These are phyloP conservation scores for Xylaria sp. DNA, from an alignment of 2,329 filamentous ascomycete genomes.

Conservation along the genomic window DNA sequence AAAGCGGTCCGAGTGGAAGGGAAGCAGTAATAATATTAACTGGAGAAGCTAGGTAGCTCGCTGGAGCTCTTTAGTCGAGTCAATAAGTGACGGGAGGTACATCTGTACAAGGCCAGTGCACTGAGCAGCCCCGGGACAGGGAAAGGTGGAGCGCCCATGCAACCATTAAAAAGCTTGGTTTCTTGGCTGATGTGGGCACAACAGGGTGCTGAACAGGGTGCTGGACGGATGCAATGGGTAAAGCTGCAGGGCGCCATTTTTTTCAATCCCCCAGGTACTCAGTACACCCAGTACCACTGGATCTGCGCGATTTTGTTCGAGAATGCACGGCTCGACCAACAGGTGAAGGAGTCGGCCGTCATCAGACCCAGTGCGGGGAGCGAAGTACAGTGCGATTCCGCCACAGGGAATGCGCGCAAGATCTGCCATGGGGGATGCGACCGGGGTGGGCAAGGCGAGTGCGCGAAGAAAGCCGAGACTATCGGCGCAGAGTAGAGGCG, in stretches of 20 bases:
- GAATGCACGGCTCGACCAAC: conserved; percentile 35
- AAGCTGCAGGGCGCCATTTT: conserved; percentile 38
- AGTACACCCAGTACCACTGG: conserved; percentile 24
- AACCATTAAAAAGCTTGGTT: conserved; percentile 43
- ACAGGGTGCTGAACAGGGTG: conserved; percentile 34
- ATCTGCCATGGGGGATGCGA: conserved; percentile 42
- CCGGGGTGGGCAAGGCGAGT: conserved; percentile 35
- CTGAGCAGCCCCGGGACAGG: neutral
- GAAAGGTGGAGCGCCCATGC: conserved; percentile 19
- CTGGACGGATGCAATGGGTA: conserved; percentile 38
- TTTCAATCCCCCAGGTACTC: conserved; percentile 22
- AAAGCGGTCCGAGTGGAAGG: conserved; percentile 42
- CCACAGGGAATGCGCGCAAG: conserved; percentile 42
- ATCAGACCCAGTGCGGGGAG: conserved; percentile 45
- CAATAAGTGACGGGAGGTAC: conserved; percentile 36
- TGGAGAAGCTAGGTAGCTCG: conserved; percentile 38
- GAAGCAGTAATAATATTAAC: conserved; percentile 47
- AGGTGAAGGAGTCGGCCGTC: conserved; percentile 33
- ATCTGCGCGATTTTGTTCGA: conserved; percentile 50
- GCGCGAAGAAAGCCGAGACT: conserved; percentile 37
- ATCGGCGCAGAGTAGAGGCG: conserved; percentile 33
- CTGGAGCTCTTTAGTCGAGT: conserved; percentile 36
- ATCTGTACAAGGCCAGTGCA: neutral
- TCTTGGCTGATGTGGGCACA: conserved; percentile 46
- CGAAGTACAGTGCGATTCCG: conserved; percentile 44